phyloP scores from a whole-genome alignment of 1,139 yeast species.

The Scheffersomyces cryptocercus region DNA sequence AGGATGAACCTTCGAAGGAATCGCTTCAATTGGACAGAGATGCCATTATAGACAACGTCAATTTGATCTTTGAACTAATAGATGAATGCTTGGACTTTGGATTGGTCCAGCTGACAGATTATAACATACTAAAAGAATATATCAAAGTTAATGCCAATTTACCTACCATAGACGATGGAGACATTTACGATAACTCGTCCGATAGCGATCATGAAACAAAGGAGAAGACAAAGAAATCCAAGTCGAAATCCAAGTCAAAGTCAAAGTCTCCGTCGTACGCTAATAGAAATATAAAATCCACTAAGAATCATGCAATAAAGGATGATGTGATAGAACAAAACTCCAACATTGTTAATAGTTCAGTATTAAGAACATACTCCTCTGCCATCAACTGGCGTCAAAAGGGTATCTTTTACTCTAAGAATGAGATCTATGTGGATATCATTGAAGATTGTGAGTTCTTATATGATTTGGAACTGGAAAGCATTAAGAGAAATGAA shows the following conservation, averaged over 20 bases:
- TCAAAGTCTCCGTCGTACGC: slow-evolving; percentile 9
- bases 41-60: slow-evolving; percentile 39
- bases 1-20: background rate
- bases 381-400: slow-evolving; percentile 51
- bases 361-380: slow-evolving; percentile 49
- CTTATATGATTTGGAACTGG: slow-evolving; percentile 34
- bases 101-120: slow-evolving; percentile 44
- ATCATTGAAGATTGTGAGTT: slow-evolving; percentile 44
- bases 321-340: slow-evolving; percentile 32
- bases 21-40: slow-evolving; percentile 23
- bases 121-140: slow-evolving; percentile 45
- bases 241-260: slow-evolving; percentile 10
- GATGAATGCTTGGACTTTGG: slow-evolving; percentile 53
- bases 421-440: slow-evolving; percentile 49
- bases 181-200: slow-evolving; percentile 10
- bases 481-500: slow-evolving; percentile 34
- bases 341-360: slow-evolving; percentile 50
- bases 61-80: slow-evolving; percentile 40
- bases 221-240: slow-evolving; percentile 3
- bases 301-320: slow-evolving; percentile 42
- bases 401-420: slow-evolving; percentile 48
- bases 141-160: slow-evolving; percentile 42
- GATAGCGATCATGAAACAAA: slow-evolving; percentile 12
- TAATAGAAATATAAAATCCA: slow-evolving; percentile 30
- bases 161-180: slow-evolving; percentile 18